Evolutionary conservation across 352 stramenopile species (phyloP).

Genomic region (Thalassiosira hispida): DNA sequence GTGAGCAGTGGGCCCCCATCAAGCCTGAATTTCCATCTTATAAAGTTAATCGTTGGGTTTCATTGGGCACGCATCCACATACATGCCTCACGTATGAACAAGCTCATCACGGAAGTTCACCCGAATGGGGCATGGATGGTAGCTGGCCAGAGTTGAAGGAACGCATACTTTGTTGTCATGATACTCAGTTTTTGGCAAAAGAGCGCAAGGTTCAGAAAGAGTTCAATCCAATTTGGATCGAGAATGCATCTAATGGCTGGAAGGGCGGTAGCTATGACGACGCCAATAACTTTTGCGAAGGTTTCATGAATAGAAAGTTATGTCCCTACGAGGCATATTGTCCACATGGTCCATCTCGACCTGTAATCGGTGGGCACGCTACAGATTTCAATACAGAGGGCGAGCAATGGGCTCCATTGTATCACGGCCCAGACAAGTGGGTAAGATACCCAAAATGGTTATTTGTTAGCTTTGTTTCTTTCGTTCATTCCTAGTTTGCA

Average conservation of each 20-base stretch:
- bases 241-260: background rate
- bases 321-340: conserved; percentile 32
- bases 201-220: background rate
- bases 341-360: conserved; percentile 4
- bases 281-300: conserved; percentile 23
- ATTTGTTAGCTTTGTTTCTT: too few species aligned
- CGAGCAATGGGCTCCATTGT: conserved; percentile 16
- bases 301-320: conserved; percentile 9
- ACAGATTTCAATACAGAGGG: conserved; percentile 9
- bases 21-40: background rate
- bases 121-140: background rate
- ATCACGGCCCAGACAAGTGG: background rate
- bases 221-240: background rate
- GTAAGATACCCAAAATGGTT: too few species aligned
- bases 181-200: background rate
- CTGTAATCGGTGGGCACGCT: background rate
- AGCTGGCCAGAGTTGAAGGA: background rate
- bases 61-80: background rate
- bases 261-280: conserved; percentile 29
- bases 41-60: background rate
- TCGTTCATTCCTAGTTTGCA: too few species aligned
- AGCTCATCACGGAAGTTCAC: background rate
- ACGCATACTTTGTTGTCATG: conserved; percentile 5
- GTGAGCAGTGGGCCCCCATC: background rate
- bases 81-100: background rate